Base-by-base conservation (phyloP, 2,329 filamentous ascomycete species). In the Trichoderma breve region DNA sequence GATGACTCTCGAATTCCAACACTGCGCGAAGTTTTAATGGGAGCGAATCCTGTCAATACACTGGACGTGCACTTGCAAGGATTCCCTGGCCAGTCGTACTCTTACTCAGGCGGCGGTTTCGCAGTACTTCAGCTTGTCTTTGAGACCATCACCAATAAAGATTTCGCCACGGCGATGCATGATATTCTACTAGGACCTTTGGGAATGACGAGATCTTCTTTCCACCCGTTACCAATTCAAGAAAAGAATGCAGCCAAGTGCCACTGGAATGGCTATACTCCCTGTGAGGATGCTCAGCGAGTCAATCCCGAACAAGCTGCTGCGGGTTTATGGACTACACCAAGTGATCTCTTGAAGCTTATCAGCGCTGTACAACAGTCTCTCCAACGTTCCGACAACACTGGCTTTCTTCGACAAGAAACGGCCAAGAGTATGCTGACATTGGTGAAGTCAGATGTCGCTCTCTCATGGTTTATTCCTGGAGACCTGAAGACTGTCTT, bases 311-410 rank as follows among this genome's bases (percentile, higher is more conserved):
- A 75, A 53, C 55, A 72, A 14, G 74, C 73, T 3, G 74, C 74
- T 8, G 74, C 73, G 1, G 71, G 74, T 2, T 58, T 77, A 18
- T 77, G 75, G 75, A 77, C 74, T 26, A 77, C 75, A 3, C 76
- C 75, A 4, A 73, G 70, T 4, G 76, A 77, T 4, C 71, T 77
- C 1, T 70, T 77, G 24, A 75, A 73, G 36, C 72, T 73, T 2
- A 36, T 76, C 8, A 21, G 57, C 11, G 76, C 71, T 11, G 70
- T 76, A 11, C 75, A 77, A 34, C 51, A 43, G 18, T 77, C 75
- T 4, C 72, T 77, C 1, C 51, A 65, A 8, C 62, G 67, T 30
- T 24, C 53, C 3, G 57, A 72, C 18, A 72, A 73, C 9, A 36
- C 30, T n/a, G 67, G 60, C 3, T 74, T 75, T 8, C 71, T 76